phyloP scores from a whole-genome alignment of 129 eudicot genomes.

The Helichrysum umbraculigerum region DNA sequence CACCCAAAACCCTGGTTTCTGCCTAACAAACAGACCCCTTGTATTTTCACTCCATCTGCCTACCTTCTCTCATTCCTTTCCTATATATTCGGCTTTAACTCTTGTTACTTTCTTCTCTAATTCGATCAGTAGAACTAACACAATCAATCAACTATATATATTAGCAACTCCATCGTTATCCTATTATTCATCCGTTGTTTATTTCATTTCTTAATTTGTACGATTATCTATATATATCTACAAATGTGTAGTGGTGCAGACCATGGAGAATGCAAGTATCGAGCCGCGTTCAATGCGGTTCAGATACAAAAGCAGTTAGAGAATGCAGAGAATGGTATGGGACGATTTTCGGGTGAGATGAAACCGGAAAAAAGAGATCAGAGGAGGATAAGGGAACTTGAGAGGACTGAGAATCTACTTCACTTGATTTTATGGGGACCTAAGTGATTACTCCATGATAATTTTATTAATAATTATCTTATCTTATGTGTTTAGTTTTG shows the following conservation, averaged over 20 bases:
- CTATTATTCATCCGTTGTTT: background rate
- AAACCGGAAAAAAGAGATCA: constrained; percentile 24
- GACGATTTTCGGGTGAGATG: constrained; percentile 18
- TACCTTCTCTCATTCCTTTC: background rate
- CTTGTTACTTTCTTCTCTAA: background rate
- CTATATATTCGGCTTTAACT: constrained; percentile 14
- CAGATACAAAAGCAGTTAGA: constrained; percentile 9
- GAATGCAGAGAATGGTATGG: background rate
- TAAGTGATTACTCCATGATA: constrained; percentile 1
- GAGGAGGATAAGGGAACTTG: constrained; percentile 26
- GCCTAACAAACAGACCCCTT: constrained; percentile 17
- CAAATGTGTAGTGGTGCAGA: constrained; percentile 29
- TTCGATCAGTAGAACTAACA: background rate
- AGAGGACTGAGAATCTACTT: constrained; percentile 33
- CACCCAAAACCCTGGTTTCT: constrained; percentile 5
- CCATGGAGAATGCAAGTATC: constrained; percentile 22
- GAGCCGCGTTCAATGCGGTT: constrained; percentile 24
- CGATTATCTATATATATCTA: background rate
- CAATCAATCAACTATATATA: no score
- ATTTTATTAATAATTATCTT: no score
- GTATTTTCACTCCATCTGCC: background rate
- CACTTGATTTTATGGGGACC: constrained; percentile 41
- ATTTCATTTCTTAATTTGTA: background rate
- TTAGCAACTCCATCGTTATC: background rate
- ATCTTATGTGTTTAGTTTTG: background rate